phyloP scores from a whole-genome alignment of 1,139 yeast species.

The Sugiyamaella pinicola region DNA sequence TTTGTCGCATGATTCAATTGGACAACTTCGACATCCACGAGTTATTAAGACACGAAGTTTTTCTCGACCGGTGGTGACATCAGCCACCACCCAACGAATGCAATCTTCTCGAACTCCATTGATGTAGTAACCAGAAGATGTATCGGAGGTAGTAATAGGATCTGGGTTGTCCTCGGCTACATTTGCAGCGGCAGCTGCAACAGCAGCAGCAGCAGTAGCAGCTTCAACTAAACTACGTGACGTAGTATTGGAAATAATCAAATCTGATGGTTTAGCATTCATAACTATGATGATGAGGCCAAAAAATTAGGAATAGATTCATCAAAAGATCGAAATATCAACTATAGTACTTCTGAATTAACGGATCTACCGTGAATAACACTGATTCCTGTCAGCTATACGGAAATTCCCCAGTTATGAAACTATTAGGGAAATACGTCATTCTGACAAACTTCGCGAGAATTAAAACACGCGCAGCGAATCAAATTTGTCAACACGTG shows the following conservation, averaged over 20 bases:
- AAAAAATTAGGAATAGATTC: no score
- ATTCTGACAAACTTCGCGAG: background rate
- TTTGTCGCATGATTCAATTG: conserved; percentile 14
- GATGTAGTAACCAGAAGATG: conserved; percentile 4
- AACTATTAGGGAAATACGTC: background rate
- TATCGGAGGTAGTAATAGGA: background rate
- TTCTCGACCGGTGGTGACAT: conserved; percentile 1
- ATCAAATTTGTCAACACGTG: no score
- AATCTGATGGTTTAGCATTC: conserved; percentile 1
- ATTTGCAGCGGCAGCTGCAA: background rate
- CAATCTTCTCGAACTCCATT: conserved; percentile 17
- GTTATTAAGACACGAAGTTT: conserved; percentile 6
- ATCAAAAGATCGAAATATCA: no score
- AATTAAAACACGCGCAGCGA: no score
- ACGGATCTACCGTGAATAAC: background rate
- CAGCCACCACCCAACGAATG: conserved; percentile 10
- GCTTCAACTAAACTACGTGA: background rate
- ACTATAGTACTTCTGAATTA: no score
- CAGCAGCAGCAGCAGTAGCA: conserved; percentile 1
- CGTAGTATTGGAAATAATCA: background rate
- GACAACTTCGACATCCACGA: conserved; percentile 9
- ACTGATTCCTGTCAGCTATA: background rate
- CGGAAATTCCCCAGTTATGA: background rate
- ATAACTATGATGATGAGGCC: background rate
- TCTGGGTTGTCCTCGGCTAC: background rate